Conservation (phyloP, 257 asterid species). For the Nicotiana benthamiana region DNA sequence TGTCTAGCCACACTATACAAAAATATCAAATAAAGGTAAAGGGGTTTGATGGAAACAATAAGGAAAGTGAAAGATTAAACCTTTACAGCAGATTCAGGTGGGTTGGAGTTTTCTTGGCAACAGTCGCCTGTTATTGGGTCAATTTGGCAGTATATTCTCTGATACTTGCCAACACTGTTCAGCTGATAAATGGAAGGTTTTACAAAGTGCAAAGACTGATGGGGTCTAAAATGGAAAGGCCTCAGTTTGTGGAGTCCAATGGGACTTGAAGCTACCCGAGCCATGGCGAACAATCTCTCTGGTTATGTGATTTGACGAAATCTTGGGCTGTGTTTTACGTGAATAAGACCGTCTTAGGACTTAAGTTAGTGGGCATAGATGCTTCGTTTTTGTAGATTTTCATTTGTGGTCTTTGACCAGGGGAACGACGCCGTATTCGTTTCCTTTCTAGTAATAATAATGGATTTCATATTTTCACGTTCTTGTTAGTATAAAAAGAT, state of each 20-base stretch:
- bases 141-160: constrained; percentile 32
- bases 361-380: neutral
- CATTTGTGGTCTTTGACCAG: too few relatives aligned
- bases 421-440: too few relatives aligned
- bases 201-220: constrained; percentile 13
- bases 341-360: too few relatives aligned
- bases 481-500: too few relatives aligned
- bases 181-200: constrained; percentile 26
- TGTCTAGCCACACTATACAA: neutral
- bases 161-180: constrained; percentile 20
- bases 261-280: constrained; percentile 50
- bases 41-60: neutral
- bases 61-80: neutral
- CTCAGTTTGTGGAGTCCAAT: constrained; percentile 30
- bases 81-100: constrained; percentile 17
- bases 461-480: too few relatives aligned
- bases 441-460: too few relatives aligned
- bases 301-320: too few relatives aligned
- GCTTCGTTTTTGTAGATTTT: too few relatives aligned
- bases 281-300: constrained; percentile 57
- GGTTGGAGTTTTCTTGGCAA: constrained; percentile 21
- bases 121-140: constrained; percentile 29
- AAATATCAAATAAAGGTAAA: neutral
- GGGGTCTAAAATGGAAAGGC: constrained; percentile 19
- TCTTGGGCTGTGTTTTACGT: neutral